Base-by-base conservation (phyloP, 768 basidiomycete species). In the Amanita phalloides region DNA sequence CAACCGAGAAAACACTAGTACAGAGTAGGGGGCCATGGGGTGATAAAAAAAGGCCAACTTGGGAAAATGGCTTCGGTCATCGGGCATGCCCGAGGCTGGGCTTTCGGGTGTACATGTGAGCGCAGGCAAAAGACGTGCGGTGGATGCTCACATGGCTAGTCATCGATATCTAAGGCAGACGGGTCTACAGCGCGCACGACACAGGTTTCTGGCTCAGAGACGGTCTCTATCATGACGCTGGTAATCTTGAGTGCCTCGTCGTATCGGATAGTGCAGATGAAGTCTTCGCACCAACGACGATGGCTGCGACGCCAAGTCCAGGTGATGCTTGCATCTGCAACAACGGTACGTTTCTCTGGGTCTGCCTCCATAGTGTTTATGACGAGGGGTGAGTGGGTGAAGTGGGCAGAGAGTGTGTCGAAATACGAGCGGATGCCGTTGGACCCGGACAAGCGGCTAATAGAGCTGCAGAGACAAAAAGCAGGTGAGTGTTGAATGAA, bases 351-450 rank as follows among this genome's bases (percentile, higher is more conserved):
- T 1, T 60, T 54, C 1, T 55, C 54, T 4, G 59, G 37, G 26
- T 68, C 62, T 4, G 65, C 60, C 13, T 58, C 54, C 4, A 62
- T 54, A 53, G 58, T 47, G 54, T 65, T 58, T 26, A 58, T 51
- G 49, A 60, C 17, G 14, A 66, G 54, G 20, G 66, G 56, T 1
- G 68, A 62, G 6, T 74, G 69, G 4, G 61, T 64, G 68, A 70
- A 77, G 56, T 76, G 67, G 2, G 73, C 73, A 13, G 71, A 66
- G 28, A 75, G 59, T 41, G 76, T 60, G 59, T 77, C 74, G 46
- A 76, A 74, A 55, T 76, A 77, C 0, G 75, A 77, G 17, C 74
- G 71, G 26, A 76, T 61, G 13, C 71, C 75, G 49, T 76, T 75
- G 11, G 65, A 55, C 7, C 75, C 75, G 28, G 63, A 58, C 4